Evolutionary conservation across 352 stramenopile genomes (phyloP), one percentile per base, ranked within the genome.

Genomic region (Pythium myriotylum): DNA sequence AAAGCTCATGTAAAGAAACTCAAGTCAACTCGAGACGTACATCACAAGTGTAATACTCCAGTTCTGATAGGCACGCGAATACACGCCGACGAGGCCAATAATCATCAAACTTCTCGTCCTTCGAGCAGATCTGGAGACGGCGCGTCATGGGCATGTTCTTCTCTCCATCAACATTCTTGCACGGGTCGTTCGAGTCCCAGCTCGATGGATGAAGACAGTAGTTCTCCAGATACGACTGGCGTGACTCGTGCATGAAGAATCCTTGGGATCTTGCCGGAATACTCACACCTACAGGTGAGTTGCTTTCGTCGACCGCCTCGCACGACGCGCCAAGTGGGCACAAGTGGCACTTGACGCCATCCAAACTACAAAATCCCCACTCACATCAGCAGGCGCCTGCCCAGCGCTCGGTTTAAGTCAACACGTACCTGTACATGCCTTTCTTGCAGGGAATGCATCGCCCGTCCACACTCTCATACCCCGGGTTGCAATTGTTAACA

Each of bases 21-120:
- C 16, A 7, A 5, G 24, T 33, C 13, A 19, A 13, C 20, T 5
- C 1, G 66, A 16, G 16, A 20, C 19, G 58, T 77, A 91, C 81
- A 51, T 85, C 73, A 41, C 83, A 92, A 0, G 52, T 16, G 35
- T 90, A 92, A 26, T 83, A 89, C 55, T 89, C 80, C 17, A 76
- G 72, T 7, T 67, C 57, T 8, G 80, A 81, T 2, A 89, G 58
- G 17, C 83, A 92, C 12, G 77, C 73, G 55, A 82, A 92, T 13
- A 92, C 69, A 14, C 83, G 70, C 27, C 70, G 74, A n/a, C 62
- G 68, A n/a, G 58, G 74, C 83, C 80, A 92, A 41, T 74, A 83
- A 8, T 65, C 62, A n/a, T 56, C 65, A 50, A 92, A 92, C 10
- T 32, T 65, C 2, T 62, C 43, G 1, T 58, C 17, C 2, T 54